These are phyloP conservation scores for Vicia villosa DNA, from an alignment of 306 rosid genomes.

Conservation along the genomic window DNA sequence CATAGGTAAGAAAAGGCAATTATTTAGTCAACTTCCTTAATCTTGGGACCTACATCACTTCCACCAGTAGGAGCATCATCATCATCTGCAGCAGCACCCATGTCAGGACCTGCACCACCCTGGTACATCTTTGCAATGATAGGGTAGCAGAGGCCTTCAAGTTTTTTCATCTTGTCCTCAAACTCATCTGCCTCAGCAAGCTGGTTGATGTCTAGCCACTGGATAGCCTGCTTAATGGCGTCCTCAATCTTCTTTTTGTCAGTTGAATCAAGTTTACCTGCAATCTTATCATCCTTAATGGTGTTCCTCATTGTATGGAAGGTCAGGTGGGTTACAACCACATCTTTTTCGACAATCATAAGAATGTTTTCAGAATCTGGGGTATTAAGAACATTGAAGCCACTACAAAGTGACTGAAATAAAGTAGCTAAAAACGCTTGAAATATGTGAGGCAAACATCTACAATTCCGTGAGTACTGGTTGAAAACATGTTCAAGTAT, in stretches of 20 bases:
- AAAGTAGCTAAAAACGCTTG: no score
- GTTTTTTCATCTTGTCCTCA: constrained; percentile 73
- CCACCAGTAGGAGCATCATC: constrained; percentile 39
- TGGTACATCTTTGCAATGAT: constrained; percentile 58
- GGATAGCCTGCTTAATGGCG: constrained; percentile 61
- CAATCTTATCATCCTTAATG: constrained; percentile 64
- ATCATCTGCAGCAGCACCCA: constrained; percentile 34
- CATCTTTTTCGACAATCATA: no score
- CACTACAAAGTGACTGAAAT: no score
- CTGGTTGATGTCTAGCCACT: constrained; percentile 66
- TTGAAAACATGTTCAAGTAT: no score
- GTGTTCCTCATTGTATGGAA: constrained; percentile 79
- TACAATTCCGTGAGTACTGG: no score
- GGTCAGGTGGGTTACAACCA: no score
- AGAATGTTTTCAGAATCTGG: no score
- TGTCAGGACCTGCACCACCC: constrained; percentile 52
- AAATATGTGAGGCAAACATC: no score
- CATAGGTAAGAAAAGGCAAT: neutral
- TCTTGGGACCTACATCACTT: constrained; percentile 44
- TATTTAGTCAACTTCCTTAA: constrained; percentile 46
- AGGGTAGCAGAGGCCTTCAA: constrained; percentile 60
- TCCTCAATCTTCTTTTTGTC: constrained; percentile 75
- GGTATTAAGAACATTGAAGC: no score
- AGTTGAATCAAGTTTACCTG: constrained; percentile 48
- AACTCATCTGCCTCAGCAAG: constrained; percentile 55